These are phyloP conservation scores for Verticillium tricorpus DNA, from an alignment of 2,329 filamentous ascomycete genomes.

Conservation along the genomic window DNA sequence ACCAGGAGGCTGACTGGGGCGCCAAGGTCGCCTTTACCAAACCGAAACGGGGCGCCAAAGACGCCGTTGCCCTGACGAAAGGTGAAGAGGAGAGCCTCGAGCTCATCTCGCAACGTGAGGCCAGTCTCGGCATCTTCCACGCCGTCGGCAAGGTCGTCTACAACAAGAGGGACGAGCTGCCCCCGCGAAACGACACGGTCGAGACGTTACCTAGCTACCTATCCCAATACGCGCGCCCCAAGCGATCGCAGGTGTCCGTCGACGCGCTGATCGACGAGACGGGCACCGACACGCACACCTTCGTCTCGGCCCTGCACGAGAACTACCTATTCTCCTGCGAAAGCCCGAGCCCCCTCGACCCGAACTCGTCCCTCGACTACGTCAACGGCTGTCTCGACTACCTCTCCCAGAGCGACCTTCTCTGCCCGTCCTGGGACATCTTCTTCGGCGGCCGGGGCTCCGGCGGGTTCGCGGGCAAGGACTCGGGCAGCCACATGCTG, in stretches of 20 bases:
- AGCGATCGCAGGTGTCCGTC: constrained; percentile 60
- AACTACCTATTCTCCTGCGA: constrained; percentile 88
- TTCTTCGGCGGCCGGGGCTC: constrained; percentile 60
- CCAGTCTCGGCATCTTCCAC: constrained; percentile 90
- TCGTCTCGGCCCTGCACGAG: constrained; percentile 85
- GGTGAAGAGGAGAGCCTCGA: constrained; percentile 77
- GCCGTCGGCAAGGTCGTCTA: constrained; percentile 94
- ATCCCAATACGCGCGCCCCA: constrained; percentile 52
- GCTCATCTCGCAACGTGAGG: constrained; percentile 80
- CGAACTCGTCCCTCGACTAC: constrained; percentile 59
- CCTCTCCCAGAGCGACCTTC: constrained; percentile 81
- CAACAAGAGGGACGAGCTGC: constrained; percentile 73
- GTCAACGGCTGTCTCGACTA: constrained; percentile 82
- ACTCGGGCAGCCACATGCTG: constrained; percentile 66
- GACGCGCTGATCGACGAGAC: constrained; percentile 87
- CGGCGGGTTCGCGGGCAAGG: constrained; percentile 43
- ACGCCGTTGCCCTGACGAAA: constrained; percentile 58
- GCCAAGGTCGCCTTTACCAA: constrained; percentile 69
- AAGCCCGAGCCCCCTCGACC: constrained; percentile 40
- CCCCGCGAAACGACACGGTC: constrained; percentile 32
- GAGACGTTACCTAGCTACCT: constrained; percentile 59
- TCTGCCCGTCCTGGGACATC: constrained; percentile 68
- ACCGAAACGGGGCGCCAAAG: constrained; percentile 56
- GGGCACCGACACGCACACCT: constrained; percentile 86
- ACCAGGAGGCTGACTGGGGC: constrained; percentile 69